Conservation (phyloP, 345 rosid species). For the Moricandia moricandioides region DNA sequence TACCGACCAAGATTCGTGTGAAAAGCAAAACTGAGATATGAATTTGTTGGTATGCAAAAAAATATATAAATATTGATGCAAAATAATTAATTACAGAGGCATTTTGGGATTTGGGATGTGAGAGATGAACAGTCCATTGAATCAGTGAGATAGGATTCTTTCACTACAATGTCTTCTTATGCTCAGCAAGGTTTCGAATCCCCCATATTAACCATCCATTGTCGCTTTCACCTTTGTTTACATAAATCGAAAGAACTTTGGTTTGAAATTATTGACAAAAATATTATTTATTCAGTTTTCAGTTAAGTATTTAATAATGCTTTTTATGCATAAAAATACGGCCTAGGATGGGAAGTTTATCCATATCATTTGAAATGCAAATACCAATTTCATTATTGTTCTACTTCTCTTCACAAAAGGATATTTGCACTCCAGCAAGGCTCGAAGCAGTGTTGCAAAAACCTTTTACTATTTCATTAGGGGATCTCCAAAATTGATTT, state of each 20-base stretch:
- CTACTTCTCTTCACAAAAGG: background rate
- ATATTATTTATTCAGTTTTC: background rate
- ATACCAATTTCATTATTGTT: background rate
- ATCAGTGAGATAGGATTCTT: conserved; percentile 31
- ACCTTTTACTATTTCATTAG: background rate
- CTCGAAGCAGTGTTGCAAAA: background rate
- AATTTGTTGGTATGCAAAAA: conserved; percentile 33
- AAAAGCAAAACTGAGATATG: conserved; percentile 36
- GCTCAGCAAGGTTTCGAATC: conserved; percentile 28
- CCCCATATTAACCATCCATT: conserved; percentile 31
- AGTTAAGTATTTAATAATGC: background rate
- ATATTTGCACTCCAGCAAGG: background rate
- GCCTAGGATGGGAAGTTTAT: background rate
- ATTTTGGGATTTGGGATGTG: conserved; percentile 21
- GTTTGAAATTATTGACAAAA: background rate
- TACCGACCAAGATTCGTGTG: conserved; percentile 40
- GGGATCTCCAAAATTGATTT: background rate
- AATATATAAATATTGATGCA: conserved; percentile 2
- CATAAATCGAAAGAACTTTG: conserved; percentile 6
- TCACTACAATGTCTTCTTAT: conserved; percentile 29
- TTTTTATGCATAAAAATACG: background rate
- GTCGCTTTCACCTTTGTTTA: conserved; percentile 34
- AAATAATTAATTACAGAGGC: conserved; percentile 6
- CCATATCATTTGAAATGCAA: background rate
- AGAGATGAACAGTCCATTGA: conserved; percentile 33